Conservation (phyloP, 257 asterid species). For the Penstemon eatonii region DNA sequence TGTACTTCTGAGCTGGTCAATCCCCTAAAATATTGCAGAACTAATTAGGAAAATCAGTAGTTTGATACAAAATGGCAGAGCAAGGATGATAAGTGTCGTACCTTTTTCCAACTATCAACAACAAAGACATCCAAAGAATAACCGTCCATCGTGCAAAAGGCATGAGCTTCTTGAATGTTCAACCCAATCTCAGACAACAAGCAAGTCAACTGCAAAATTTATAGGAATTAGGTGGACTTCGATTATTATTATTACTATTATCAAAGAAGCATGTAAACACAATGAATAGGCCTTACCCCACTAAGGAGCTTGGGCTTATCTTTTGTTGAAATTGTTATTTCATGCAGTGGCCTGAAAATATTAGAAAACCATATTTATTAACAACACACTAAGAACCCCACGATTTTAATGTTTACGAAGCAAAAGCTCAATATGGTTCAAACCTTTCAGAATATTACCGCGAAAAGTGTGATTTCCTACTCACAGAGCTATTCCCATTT, state of each 20-base stretch:
- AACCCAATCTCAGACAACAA: conserved; percentile 81
- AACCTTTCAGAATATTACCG: conserved; percentile 73
- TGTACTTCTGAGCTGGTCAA: conserved; percentile 52
- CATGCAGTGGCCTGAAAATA: conserved; percentile 64
- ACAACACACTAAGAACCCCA: conserved; percentile 7
- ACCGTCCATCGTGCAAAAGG: conserved; percentile 87
- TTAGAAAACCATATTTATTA: conserved; percentile 17
- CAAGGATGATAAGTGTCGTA: conserved; percentile 32
- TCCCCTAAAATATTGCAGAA: conserved; percentile 46
- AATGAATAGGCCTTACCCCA: conserved; percentile 48
- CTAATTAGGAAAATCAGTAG: conserved; percentile 20
- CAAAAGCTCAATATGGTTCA: conserved; percentile 47
- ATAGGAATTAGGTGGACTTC: neutral
- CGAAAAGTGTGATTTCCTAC: conserved; percentile 53
- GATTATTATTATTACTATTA: neutral
- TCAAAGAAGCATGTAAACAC: conserved; percentile 13
- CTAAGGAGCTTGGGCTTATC: conserved; percentile 93
- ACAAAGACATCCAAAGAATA: conserved; percentile 90
- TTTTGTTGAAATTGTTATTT: conserved; percentile 74
- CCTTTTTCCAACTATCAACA: conserved; percentile 88
- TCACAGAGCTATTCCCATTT: conserved; percentile 52
- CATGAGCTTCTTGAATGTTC: conserved; percentile 99
- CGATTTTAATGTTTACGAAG: neutral
- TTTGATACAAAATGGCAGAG: conserved; percentile 24
- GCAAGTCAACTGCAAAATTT: conserved; percentile 64